Evolutionary conservation across 148 eudicot species (phyloP).

Genomic region (Bassia scoparia): DNA sequence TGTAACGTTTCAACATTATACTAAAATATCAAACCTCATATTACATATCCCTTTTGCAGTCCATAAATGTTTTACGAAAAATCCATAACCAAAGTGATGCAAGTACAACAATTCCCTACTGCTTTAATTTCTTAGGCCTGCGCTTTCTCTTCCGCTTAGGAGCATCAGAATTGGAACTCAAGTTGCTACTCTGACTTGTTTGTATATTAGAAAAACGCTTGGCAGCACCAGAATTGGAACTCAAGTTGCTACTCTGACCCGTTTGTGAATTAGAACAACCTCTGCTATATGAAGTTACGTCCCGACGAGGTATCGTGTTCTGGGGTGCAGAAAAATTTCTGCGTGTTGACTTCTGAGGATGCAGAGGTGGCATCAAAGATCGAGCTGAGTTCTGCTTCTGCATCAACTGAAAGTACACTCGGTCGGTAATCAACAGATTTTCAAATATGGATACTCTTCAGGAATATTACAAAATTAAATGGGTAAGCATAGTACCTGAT

Average conservation of each 20-base stretch:
- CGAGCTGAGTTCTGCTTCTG: conserved; percentile 77
- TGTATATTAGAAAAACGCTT: too few relatives aligned
- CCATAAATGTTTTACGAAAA: background rate
- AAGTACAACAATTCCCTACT: conserved; percentile 29
- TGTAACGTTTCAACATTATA: background rate
- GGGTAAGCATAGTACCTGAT: conserved; percentile 50
- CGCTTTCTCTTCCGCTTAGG: conserved; percentile 79
- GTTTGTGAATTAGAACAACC: conserved; percentile 44
- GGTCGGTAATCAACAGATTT: too few relatives aligned
- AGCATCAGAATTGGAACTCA: conserved; percentile 92
- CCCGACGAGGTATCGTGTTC: conserved; percentile 33
- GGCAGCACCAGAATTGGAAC: conserved; percentile 86
- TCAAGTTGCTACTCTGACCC: conserved; percentile 72
- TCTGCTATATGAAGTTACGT: conserved; percentile 15
- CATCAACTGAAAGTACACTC: conserved; percentile 8
- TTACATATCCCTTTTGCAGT: background rate
- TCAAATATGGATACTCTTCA: background rate
- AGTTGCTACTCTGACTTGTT: conserved; percentile 68
- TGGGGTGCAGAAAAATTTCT: conserved; percentile 42
- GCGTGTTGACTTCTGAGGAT: conserved; percentile 44
- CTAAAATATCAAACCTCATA: background rate
- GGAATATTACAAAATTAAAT: background rate
- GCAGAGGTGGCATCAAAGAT: conserved; percentile 86
- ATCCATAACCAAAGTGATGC: background rate
- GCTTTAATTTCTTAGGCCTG: conserved; percentile 88